Percentiles rank a stretch among this genome's conserved stretches.
phyloP scores from a whole-genome alignment of 2,329 filamentous ascomycete species.

The Sclerotinia trifoliorum region DNA sequence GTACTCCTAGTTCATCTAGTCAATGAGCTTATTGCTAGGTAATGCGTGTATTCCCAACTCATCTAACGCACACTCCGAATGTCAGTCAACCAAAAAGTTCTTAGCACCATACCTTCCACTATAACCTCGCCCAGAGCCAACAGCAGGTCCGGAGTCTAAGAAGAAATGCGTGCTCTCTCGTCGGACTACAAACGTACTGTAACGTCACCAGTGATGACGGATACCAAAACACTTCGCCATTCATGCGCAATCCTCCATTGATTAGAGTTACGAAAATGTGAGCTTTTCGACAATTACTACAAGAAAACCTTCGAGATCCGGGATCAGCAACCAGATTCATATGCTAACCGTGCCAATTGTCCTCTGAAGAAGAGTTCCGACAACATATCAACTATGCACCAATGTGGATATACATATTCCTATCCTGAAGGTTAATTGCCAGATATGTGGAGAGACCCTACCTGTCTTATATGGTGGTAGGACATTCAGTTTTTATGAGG shows the following conservation, averaged over 20 bases:
- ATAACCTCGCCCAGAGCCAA: background rate
- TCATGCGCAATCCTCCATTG: conserved; percentile 34
- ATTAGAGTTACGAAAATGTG: conserved; percentile 38
- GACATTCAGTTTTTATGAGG: conserved; percentile 57
- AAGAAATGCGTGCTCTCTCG: background rate
- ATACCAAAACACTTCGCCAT: conserved; percentile 20
- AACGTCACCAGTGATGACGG: background rate
- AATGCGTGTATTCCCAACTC: no score
- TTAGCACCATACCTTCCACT: background rate
- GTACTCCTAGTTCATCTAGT: background rate
- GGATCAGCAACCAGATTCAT: conserved; percentile 37
- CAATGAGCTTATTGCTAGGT: no score
- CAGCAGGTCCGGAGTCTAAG: background rate
- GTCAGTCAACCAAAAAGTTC: background rate
- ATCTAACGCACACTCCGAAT: background rate
- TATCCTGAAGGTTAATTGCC: conserved; percentile 48
- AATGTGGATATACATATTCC: conserved; percentile 45
- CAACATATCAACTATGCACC: conserved; percentile 55
- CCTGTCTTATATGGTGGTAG: conserved; percentile 56
- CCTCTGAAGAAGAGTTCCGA: conserved; percentile 45
- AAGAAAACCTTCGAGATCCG: conserved; percentile 44
- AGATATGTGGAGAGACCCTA: conserved; percentile 55
- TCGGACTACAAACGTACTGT: background rate
- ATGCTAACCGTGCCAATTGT: conserved; percentile 26
- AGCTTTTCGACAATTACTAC: conserved; percentile 43